Base-by-base conservation (phyloP, 2,329 filamentous ascomycete species). In the Ascochyta clinopodiicola region DNA sequence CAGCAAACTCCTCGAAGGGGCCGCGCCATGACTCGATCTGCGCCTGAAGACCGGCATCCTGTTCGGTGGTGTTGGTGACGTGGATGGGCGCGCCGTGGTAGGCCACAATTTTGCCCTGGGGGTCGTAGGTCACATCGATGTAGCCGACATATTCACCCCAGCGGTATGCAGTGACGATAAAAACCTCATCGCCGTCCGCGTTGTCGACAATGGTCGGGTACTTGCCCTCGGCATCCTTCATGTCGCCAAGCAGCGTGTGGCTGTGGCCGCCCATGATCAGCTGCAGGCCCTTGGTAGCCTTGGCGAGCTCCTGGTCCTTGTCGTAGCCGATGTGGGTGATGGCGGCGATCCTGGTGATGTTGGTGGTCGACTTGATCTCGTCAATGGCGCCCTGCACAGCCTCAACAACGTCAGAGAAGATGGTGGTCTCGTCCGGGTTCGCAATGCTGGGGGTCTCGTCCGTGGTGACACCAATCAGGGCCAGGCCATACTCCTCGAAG, bases 71-170 rank as follows among this genome's bases (percentile, higher is more conserved):
- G 73, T 88, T 88, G 71, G 82, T 85, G 49, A 89, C 74, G 65
- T 87, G 86, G 61, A 89, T 84, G 1, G 87, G 86, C 0, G 81
- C 86, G 29, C 86, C 86, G 64, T 82, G 81, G 73, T 89, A 89
- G 4, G 80, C 80, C 6, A 88, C 78, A 15, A 88, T 82, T 69
- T 82, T 85, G 69, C 87, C 87, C 1, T 83, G 75, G 4, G 77
- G 60, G 62, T 87, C 85, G 64, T 87, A 89, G 1, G 84, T 85
- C 7, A 89, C 81, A 59, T 88, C 86, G 61, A 89, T 89, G 70
- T 86, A 86, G 53, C 86, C 87, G 2, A 89, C 73, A 51, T 88
- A 88, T 74, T 88, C 85, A 46, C 86, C 86, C 87, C 87, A 89
- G 59, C 86, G 82, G 68, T 86, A 89, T 2, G 86, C 83, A 7